These are phyloP conservation scores for Nannochloropsis granulata DNA, from an alignment of 108 stramenopile genomes.

Conservation along the genomic window DNA sequence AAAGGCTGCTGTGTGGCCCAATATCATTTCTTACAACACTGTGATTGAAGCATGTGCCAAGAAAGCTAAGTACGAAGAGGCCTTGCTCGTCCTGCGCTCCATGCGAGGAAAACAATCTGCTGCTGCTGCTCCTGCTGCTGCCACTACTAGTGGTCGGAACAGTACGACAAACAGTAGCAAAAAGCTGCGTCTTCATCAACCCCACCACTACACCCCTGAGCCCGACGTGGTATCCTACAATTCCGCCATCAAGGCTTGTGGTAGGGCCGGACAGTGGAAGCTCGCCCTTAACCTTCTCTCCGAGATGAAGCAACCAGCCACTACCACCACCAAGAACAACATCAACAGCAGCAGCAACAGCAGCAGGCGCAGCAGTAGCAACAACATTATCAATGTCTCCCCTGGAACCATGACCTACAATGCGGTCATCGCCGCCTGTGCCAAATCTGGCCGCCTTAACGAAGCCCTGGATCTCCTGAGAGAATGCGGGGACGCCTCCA, in stretches of 20 bases:
- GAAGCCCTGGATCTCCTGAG: constrained; percentile 1
- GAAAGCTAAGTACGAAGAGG: constrained; percentile 1
- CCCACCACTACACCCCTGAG: neutral
- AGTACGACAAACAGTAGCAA: neutral
- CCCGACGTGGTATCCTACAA: constrained; percentile 15
- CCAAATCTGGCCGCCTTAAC: neutral
- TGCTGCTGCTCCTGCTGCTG: neutral
- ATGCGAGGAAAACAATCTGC: constrained; percentile 12
- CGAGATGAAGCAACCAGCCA: neutral
- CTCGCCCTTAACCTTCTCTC: neutral
- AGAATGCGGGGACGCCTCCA: neutral
- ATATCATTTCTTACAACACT: constrained; percentile 9
- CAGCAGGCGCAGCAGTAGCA: too few relatives aligned
- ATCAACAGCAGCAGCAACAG: too few relatives aligned
- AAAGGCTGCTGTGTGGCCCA: constrained; percentile 1
- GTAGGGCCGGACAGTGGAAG: constrained; percentile 14
- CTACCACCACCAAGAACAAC: too few relatives aligned
- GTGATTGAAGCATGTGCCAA: constrained; percentile 24
- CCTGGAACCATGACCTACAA: constrained; percentile 7
- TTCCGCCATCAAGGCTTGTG: constrained; percentile 18
- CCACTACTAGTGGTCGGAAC: neutral
- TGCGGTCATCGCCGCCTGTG: constrained; percentile 12
- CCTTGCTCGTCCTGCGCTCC: constrained; percentile 12
- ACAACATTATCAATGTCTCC: neutral
- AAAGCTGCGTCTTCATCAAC: neutral